Base-by-base conservation (phyloP, 1,284 basidiomycete species). In the Trichosporon faecale region DNA sequence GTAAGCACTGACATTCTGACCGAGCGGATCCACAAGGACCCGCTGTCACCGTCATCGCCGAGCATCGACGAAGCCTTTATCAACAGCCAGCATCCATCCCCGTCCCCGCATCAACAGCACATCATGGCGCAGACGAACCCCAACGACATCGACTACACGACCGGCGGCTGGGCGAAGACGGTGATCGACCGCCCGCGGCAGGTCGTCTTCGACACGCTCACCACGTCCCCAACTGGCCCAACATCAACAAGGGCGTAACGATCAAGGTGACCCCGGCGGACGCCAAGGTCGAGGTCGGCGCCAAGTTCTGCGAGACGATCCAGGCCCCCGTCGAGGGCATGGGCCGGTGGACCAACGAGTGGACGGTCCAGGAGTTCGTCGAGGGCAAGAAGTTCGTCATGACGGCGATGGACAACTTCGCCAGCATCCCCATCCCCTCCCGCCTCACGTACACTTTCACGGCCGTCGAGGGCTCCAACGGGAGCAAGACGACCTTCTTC, bases 181-280 rank as follows among this genome's bases (percentile, higher is more conserved):
- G 52, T 27, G 23, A 57, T 57, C 52, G 52, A 57, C 23, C 52
- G 52, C 25, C 52, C 52, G 52, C 25, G 12, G 52, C 52, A 57
- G 25, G 9, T 57, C 52, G 52, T 57, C 21, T 57, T 57, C 52
- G 52, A 57, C 52, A 29, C 9, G 25, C 52, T 57, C 11, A 57
- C 52, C 25, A 12, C 12, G 52, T 57, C 52, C 27, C 52, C 11
- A 57, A 25, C 52, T 57, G 52, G 52, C 52, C 49, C 23, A 27
- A 57, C 25, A 57, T 57, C 52, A 57, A 57, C 25, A 57, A 57
- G 52, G 52, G 52, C 27, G 52, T 57, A 11, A 57, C 52, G 12
- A 27, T 57, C 52, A 27, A 8, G 12, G 27, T 57, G 2, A 9
- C 21, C 2, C 52, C 52, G 3, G 7, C 23, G 11, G 25, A 57